Conservation (phyloP, 495 filamentous ascomycete species). For the Penicillium malachiteum region DNA sequence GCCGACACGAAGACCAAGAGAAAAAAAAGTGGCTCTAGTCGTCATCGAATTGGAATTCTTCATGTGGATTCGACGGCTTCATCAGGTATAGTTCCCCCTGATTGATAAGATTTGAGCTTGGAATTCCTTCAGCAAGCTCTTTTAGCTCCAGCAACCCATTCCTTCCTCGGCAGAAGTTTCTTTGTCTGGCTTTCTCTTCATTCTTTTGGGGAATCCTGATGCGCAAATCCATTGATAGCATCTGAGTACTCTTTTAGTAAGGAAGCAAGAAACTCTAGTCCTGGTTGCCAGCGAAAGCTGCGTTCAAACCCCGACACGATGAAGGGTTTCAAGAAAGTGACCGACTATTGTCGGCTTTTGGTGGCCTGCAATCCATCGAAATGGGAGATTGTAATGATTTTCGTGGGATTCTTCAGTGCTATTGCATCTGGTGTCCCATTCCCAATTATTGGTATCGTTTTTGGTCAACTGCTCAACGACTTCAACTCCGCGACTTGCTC, state of each 20-base stretch:
- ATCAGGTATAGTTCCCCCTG: conserved; percentile 1
- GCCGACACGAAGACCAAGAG: not conserved
- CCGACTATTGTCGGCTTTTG: conserved; percentile 42
- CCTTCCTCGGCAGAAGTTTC: not conserved
- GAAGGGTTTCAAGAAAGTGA: conserved; percentile 33
- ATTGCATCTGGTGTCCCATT: conserved; percentile 67
- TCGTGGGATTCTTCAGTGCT: conserved; percentile 48
- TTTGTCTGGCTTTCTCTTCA: not conserved
- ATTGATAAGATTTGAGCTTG: conserved; percentile 9
- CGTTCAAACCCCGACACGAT: conserved; percentile 8
- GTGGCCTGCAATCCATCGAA: conserved; percentile 32
- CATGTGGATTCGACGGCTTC: not conserved
- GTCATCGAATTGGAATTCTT: not conserved
- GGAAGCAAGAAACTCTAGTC: not conserved
- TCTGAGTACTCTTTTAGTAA: not conserved
- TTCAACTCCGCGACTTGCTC: conserved; percentile 60
- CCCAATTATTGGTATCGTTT: conserved; percentile 65
- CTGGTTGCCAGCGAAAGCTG: not conserved
- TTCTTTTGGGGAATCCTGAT: not conserved
- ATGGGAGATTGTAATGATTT: conserved; percentile 18
- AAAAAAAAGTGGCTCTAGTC: not conserved
- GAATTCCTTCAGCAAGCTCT: conserved; percentile 2
- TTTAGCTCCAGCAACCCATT: conserved; percentile 2
- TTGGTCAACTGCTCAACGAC: conserved; percentile 65
- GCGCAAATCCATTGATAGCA: not conserved